Conservation (phyloP, 1,139 yeast species). For the Suzukiozyma palmioleophila region DNA sequence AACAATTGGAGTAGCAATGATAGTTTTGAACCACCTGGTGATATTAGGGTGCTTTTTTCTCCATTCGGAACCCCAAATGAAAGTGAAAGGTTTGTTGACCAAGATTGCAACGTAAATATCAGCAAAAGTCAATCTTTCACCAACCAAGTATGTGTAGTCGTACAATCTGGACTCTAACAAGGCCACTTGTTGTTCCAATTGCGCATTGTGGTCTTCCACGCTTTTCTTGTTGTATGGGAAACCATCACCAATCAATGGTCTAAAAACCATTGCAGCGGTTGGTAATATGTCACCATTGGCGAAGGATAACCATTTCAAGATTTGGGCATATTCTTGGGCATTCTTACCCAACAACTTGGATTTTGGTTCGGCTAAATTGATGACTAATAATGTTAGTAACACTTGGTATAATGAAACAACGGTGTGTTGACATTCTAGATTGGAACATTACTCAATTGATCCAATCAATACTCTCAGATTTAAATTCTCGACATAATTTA, state of each 20-base stretch:
- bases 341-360: slow-evolving; percentile 57
- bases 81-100: slow-evolving; percentile 61
- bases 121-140: slow-evolving; percentile 86
- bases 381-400: slow-evolving; percentile 26
- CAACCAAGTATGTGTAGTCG: slow-evolving; percentile 82
- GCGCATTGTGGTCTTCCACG: slow-evolving; percentile 52
- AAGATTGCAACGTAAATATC: slow-evolving; percentile 67
- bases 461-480: slow-evolving; percentile 34
- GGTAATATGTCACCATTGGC: slow-evolving; percentile 68
- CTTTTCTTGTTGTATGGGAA: slow-evolving; percentile 61
- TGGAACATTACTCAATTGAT: not conserved
- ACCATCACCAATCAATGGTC: slow-evolving; percentile 30
- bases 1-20: slow-evolving; percentile 54
- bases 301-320: slow-evolving; percentile 79
- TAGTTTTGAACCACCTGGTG: slow-evolving; percentile 84
- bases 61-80: slow-evolving; percentile 74
- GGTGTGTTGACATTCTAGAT: too few relatives aligned
- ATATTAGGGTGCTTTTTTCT: slow-evolving; percentile 68
- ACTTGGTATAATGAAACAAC: not conserved
- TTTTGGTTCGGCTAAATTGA: slow-evolving; percentile 24
- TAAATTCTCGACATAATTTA: slow-evolving; percentile 65
- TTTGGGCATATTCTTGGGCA: slow-evolving; percentile 63
- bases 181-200: slow-evolving; percentile 35
- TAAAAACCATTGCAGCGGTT: slow-evolving; percentile 30
- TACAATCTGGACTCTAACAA: slow-evolving; percentile 63